phyloP scores from a whole-genome alignment of 352 stramenopile genomes.

The Pythium angustatum region DNA sequence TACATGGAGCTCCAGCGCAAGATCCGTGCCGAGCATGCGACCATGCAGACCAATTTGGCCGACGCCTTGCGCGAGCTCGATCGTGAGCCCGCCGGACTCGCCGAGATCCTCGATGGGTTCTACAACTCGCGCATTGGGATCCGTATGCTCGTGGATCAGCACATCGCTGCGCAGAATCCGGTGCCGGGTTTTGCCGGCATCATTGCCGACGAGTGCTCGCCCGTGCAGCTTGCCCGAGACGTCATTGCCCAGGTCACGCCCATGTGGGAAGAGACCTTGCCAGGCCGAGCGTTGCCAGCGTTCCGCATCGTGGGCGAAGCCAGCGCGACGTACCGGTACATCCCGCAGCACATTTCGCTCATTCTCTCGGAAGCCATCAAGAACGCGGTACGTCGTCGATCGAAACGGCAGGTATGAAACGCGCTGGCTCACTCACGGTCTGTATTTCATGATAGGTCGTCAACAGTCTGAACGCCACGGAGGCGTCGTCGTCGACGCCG shows the following conservation, averaged over 20 bases:
- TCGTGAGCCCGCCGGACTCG: constrained; percentile 56
- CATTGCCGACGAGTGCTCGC: constrained; percentile 65
- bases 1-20: constrained; percentile 64
- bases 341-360: constrained; percentile 81
- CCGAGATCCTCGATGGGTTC: constrained; percentile 72
- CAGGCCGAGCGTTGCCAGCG: constrained; percentile 48
- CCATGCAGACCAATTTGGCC: constrained; percentile 73
- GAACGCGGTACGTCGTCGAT: constrained; percentile 47
- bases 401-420: too few relatives aligned
- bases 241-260: constrained; percentile 57
- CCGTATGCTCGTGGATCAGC: constrained; percentile 83
- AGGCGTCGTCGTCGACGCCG: constrained; percentile 31
- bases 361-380: constrained; percentile 84
- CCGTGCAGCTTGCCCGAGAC: constrained; percentile 60
- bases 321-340: constrained; percentile 72
- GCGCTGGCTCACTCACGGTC: too few relatives aligned
- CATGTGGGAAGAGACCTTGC: constrained; percentile 56
- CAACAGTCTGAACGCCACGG: constrained; percentile 55
- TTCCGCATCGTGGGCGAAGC: constrained; percentile 57
- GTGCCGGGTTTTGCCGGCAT: constrained; percentile 59
- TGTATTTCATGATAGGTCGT: constrained; percentile 27
- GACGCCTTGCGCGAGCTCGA: constrained; percentile 58
- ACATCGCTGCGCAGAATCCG: constrained; percentile 64
- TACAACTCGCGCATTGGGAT: constrained; percentile 87
- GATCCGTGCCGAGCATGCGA: constrained; percentile 61